These are phyloP conservation scores for Polygonum aviculare DNA, from an alignment of 148 eudicot genomes.

Conservation along the genomic window DNA sequence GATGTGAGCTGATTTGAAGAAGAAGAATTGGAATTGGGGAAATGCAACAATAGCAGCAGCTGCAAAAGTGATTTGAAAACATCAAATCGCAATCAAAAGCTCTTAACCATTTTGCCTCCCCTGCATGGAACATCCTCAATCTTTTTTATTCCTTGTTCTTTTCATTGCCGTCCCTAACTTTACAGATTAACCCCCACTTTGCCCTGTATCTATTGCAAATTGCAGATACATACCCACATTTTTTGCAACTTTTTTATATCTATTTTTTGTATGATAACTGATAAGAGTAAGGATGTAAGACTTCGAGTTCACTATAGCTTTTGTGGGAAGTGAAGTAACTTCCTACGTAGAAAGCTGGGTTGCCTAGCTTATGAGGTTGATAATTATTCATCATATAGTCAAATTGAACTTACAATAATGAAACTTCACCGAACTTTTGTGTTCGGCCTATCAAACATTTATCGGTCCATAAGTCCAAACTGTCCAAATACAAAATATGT, in stretches of 20 bases:
- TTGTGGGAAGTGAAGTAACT: too few relatives aligned
- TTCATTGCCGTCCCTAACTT: background rate
- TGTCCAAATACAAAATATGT: too few relatives aligned
- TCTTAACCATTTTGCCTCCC: slow-evolving; percentile 12
- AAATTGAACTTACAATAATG: background rate
- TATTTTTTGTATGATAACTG: too few relatives aligned
- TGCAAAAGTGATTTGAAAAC: slow-evolving; percentile 6
- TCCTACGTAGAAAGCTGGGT: too few relatives aligned
- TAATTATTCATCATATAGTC: background rate
- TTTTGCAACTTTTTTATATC: too few relatives aligned
- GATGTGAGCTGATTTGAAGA: background rate
- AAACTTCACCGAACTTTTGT: background rate
- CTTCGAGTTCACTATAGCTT: too few relatives aligned
- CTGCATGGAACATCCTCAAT: background rate
- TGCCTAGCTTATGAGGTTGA: background rate
- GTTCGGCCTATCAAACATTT: background rate
- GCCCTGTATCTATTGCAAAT: background rate
- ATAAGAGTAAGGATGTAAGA: too few relatives aligned
- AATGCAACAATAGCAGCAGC: background rate
- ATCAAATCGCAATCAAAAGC: slow-evolving; percentile 12
- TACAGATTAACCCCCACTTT: background rate
- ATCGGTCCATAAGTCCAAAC: too few relatives aligned
- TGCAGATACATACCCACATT: background rate
- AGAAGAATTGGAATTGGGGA: background rate
- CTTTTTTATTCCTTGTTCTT: background rate